Percentiles rank a stretch among this genome's conserved stretches.
These are phyloP conservation scores for Pleurotus djamor DNA, from an alignment of 768 basidiomycete species.

Conservation along the genomic window DNA sequence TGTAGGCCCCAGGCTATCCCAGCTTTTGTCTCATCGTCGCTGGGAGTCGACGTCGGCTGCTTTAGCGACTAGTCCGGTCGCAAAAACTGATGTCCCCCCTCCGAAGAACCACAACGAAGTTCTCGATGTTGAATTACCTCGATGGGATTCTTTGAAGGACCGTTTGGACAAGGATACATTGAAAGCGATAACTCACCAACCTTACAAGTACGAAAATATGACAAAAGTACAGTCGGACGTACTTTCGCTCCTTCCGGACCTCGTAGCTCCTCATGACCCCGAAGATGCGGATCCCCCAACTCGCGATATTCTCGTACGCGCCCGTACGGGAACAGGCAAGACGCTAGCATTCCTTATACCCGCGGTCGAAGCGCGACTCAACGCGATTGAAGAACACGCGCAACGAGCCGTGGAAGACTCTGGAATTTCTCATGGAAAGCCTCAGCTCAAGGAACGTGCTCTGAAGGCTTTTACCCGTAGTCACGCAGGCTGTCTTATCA, in stretches of 20 bases:
- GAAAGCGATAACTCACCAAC: slow-evolving; percentile 57
- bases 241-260: slow-evolving; percentile 67
- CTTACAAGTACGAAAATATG: slow-evolving; percentile 73
- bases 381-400: slow-evolving; percentile 46
- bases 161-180: slow-evolving; percentile 39
- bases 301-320: slow-evolving; percentile 82
- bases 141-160: slow-evolving; percentile 35
- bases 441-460: slow-evolving; percentile 24
- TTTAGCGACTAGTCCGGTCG: not conserved
- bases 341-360: slow-evolving; percentile 88
- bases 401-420: slow-evolving; percentile 38
- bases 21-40: not conserved
- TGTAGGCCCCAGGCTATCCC: not conserved
- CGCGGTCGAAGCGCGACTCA: slow-evolving; percentile 75
- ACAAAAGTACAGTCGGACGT: slow-evolving; percentile 82
- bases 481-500: slow-evolving; percentile 71
- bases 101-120: not conserved
- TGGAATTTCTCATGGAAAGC: slow-evolving; percentile 29
- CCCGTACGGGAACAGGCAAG: slow-evolving; percentile 89
- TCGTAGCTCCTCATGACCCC: slow-evolving; percentile 52
- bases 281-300: slow-evolving; percentile 20
- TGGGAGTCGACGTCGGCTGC: not conserved
- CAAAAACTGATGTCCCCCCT: not conserved
- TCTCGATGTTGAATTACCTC: slow-evolving; percentile 16
- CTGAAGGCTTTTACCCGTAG: slow-evolving; percentile 35